Conservation (phyloP, 2,329 filamentous ascomycete genomes). For the Fusarium siculi region DNA sequence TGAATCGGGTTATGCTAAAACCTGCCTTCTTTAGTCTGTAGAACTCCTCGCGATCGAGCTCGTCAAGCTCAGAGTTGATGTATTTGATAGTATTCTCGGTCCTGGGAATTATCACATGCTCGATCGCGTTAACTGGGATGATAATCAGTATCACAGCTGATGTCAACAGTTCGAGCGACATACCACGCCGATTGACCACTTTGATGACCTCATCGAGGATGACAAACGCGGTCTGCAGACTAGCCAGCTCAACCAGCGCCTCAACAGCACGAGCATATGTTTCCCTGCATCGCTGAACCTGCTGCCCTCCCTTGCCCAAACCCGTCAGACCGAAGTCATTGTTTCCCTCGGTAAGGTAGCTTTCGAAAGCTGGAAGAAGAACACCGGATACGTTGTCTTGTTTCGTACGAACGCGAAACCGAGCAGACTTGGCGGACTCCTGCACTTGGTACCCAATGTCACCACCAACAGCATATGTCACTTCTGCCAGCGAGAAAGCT, state of each 20-base stretch:
- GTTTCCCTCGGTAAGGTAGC: slow-evolving; percentile 85
- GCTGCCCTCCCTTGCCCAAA: slow-evolving; percentile 95
- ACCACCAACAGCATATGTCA: slow-evolving; percentile 95
- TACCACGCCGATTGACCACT: slow-evolving; percentile 94
- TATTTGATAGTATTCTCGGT: slow-evolving; percentile 99
- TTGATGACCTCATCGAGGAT: slow-evolving; percentile 99
- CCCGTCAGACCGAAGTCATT: slow-evolving; percentile 98
- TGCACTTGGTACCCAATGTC: slow-evolving; percentile 98
- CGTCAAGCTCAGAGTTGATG: slow-evolving; percentile 98
- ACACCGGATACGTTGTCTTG: slow-evolving; percentile 99
- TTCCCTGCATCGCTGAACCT: slow-evolving; percentile 93
- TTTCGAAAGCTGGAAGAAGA: slow-evolving; percentile 92
- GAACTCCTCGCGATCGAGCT: slow-evolving; percentile 97
- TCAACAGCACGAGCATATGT: slow-evolving; percentile 97
- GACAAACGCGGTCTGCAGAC: slow-evolving; percentile 96
- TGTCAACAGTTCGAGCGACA: slow-evolving; percentile 14
- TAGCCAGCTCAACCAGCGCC: slow-evolving; percentile 93
- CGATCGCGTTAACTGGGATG: slow-evolving; percentile 85
- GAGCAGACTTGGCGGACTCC: slow-evolving; percentile 91
- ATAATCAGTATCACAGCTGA: neutral
- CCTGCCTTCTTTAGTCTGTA: slow-evolving; percentile 89
- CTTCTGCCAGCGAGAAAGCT: slow-evolving; percentile 95
- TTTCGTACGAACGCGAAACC: slow-evolving; percentile 92
- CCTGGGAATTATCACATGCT: slow-evolving; percentile 95
- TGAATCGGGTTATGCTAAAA: neutral